Base-by-base conservation (phyloP, 1,284 basidiomycete species). In the Trichosporon faecale region DNA sequence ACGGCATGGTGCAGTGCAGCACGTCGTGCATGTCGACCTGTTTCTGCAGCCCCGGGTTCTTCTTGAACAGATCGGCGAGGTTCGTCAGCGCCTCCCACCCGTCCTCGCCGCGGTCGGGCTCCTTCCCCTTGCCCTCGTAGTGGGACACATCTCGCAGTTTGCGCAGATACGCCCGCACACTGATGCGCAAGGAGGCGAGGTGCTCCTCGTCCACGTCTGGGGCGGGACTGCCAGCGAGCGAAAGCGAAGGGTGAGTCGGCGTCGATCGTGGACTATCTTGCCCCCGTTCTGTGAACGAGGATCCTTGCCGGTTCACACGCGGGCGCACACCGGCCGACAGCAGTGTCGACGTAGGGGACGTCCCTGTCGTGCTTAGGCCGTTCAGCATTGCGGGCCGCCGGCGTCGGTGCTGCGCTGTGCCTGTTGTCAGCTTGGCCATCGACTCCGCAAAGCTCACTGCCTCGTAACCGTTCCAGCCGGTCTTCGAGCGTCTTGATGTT, bases 21-120 rank as follows among this genome's bases (percentile, higher is more conserved):
- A 95, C 84, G 67, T 94, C 91, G 0, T 86, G 83, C 14, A 91
- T 84, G 67, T 89, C 88, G 25, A 95, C 76, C 75, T 93, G 91
- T 76, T 91, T 92, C 65, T 89, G 86, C 23, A 96, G 90, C 6
- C 91, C 88, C 33, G 93, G 82, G 75, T 89, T 90, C 29, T 89
- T 87, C 76, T 90, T 90, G n/a, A 97, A 84, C 60, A 91, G 86
- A 31, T 85, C 86, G 27, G 90, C 89, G 1, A 97, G 84, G 70
- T 87, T 88, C 4, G 86, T 86, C 88, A 95, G 89, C 55, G 72
- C 66, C 25, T 79, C 77, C 73, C 76, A 76, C 21, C 72, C 69
- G 65, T 76, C 76, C 67, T 81, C 77, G 27, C 70, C 64, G 27
- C 68, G 49, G 12, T 78, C 78, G n/a, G 64, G 52, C n/a, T 70